Evolutionary conservation across 768 basidiomycete species (phyloP).

Genomic region (Auriscalpium vulgare): DNA sequence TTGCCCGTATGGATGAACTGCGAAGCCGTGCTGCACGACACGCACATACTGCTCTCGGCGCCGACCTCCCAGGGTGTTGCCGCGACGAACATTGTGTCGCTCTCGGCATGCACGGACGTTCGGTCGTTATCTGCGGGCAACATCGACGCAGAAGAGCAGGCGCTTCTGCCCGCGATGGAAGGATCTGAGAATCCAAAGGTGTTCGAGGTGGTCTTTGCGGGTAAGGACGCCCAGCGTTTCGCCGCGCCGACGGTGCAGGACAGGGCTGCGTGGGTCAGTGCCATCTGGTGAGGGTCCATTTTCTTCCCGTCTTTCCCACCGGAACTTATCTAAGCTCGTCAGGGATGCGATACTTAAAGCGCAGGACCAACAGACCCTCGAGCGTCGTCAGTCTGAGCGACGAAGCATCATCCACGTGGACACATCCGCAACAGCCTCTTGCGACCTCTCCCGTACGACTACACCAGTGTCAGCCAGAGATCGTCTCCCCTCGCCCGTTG

Average conservation of each 20-base stretch:
- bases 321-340: background rate
- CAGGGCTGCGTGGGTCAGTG: conserved; percentile 66
- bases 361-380: conserved; percentile 18
- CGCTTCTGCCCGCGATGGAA: conserved; percentile 29
- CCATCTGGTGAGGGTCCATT: conserved; percentile 51
- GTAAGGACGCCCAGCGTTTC: conserved; percentile 46
- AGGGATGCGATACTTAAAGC: conserved; percentile 55
- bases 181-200: conserved; percentile 39
- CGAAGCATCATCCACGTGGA: background rate
- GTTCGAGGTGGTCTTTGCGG: conserved; percentile 61
- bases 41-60: conserved; percentile 42
- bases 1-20: conserved; percentile 46
- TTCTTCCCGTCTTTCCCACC: background rate
- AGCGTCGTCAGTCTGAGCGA: conserved; percentile 6
- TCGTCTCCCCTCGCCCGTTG: conserved; percentile 6
- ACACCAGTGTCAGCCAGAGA: conserved; percentile 2
- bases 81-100: conserved; percentile 36
- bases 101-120: conserved; percentile 53
- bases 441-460: background rate
- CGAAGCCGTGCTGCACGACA: conserved; percentile 27
- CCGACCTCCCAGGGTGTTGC: conserved; percentile 33
- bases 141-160: conserved; percentile 36
- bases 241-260: conserved; percentile 53
- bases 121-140: conserved; percentile 44
- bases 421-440: background rate